Evolutionary conservation across 768 basidiomycete species (phyloP), one percentile per base, ranked within the genome.

Genomic region (Termitomyces sp.): DNA sequence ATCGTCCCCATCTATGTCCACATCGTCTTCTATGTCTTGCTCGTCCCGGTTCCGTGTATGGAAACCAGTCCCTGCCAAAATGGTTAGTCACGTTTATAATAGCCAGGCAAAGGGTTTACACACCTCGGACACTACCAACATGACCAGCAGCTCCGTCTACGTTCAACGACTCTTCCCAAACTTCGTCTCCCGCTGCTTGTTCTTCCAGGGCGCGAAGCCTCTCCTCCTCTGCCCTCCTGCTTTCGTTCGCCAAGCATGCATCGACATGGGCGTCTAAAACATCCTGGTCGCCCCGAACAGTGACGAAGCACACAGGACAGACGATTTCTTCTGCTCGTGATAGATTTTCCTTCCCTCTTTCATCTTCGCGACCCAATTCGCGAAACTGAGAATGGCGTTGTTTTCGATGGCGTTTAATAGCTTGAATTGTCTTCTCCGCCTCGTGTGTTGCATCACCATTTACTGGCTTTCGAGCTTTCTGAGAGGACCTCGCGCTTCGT

Each of bases 181-280:
- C 61, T 16, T 74, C 72, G 32, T 71, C 69, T 36, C 71, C 70
- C n/a, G 64, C 58, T 40, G 56, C 62, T 33, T 61, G 67, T 26
- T 64, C 61, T 36, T 67, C 65, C 39, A 74, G 69, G 49, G 74
- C 71, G 46, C 72, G 72, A 44, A 73, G 70, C 51, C 77, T 69
- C 45, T 79, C 77, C 52, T 78, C 79, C 60, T 79, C 76, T 37
- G 78, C 49, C 52, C 75, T 69, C 34, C 69, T 72, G 52, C 67
- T 75, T 63, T 84, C 82, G 64, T 89, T 75, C 5, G 83, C 83
- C 43, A 93, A 69, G 67, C 91, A 93, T 7, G 88, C 77, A 64
- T 93, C 88, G n/a, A 93, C 81, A 71, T 93, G 91, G 16, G 89
- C 89, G 63, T 89, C 84, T 2, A 90, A 65, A 9, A 91, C 85